Evolutionary conservation across 768 basidiomycete species (phyloP).

Genomic region (Hydnum rufescens): DNA sequence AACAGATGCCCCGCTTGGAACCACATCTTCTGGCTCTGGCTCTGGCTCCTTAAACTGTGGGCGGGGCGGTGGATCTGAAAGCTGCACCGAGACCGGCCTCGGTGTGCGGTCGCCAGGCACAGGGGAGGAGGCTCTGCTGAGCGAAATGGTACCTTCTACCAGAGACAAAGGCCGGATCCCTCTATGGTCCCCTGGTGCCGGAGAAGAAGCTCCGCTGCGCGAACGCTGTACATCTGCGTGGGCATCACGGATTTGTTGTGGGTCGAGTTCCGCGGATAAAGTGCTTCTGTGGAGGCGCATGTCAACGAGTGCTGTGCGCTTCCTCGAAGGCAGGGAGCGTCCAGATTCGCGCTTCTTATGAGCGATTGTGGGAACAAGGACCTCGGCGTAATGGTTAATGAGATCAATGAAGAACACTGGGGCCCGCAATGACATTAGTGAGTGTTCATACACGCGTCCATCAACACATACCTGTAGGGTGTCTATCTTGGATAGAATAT

Average conservation of each 20-base stretch:
- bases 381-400: constrained; percentile 45
- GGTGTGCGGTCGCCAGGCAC: not conserved
- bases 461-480: constrained; percentile 52
- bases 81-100: not conserved
- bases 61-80: not conserved
- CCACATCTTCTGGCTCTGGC: not conserved
- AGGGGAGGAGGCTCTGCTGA: too few relatives aligned
- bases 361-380: constrained; percentile 64
- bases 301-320: constrained; percentile 74
- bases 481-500: constrained; percentile 77
- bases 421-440: too few relatives aligned
- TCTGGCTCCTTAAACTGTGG: not conserved
- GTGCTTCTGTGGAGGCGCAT: not conserved
- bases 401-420: constrained; percentile 74
- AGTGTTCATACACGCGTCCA: too few relatives aligned
- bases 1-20: not conserved
- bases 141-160: too few relatives aligned
- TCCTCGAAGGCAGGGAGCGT: constrained; percentile 61
- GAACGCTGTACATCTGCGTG: not conserved
- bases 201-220: not conserved
- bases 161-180: not conserved
- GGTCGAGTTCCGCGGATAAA: not conserved
- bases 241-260: too few relatives aligned
- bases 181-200: not conserved
- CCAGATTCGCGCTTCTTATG: constrained; percentile 79